Evolutionary conservation across 768 basidiomycete genomes (phyloP).

Genomic region (Glaciozyma antarctica): DNA sequence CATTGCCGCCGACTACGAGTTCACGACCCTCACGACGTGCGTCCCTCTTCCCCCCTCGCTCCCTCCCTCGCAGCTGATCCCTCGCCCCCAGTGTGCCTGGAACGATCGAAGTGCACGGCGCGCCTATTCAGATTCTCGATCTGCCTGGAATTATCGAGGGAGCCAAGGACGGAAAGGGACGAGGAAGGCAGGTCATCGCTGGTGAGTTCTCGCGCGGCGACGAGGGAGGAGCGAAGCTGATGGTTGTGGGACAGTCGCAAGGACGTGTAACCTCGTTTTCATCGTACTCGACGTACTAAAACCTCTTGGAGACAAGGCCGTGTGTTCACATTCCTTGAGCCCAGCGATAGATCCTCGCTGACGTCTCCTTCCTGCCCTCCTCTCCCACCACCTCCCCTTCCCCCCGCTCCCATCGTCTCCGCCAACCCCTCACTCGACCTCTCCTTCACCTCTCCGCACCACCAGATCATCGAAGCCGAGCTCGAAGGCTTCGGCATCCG

Average conservation of each 20-base stretch:
- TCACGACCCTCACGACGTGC: slow-evolving; percentile 50
- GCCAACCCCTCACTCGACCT: no score
- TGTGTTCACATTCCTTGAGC: background rate
- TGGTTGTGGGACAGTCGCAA: slow-evolving; percentile 56
- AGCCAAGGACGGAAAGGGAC: slow-evolving; percentile 87
- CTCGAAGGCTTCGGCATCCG: slow-evolving; percentile 81
- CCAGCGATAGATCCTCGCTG: background rate
- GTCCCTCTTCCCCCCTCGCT: background rate
- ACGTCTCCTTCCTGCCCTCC: background rate
- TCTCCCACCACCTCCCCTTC: no score
- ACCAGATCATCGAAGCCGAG: slow-evolving; percentile 72
- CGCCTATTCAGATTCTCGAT: slow-evolving; percentile 72
- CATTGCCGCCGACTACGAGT: slow-evolving; percentile 91
- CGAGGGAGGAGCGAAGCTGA: no score
- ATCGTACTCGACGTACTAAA: slow-evolving; percentile 97
- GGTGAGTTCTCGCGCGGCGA: slow-evolving; percentile 20
- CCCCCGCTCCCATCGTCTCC: no score
- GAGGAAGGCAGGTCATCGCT: slow-evolving; percentile 71
- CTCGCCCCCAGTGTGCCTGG: slow-evolving; percentile 74
- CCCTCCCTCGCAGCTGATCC: slow-evolving; percentile 3
- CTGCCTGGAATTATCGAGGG: slow-evolving; percentile 88
- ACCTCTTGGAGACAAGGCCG: slow-evolving; percentile 67
- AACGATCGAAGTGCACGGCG: slow-evolving; percentile 86
- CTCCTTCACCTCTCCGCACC: slow-evolving; percentile 32
- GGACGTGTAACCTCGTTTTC: slow-evolving; percentile 96